A percentile compares a stretch with the other conserved stretches of the same genome.
phyloP scores from a whole-genome alignment of 2,329 filamentous ascomycete species.

The Fusarium sp. region DNA sequence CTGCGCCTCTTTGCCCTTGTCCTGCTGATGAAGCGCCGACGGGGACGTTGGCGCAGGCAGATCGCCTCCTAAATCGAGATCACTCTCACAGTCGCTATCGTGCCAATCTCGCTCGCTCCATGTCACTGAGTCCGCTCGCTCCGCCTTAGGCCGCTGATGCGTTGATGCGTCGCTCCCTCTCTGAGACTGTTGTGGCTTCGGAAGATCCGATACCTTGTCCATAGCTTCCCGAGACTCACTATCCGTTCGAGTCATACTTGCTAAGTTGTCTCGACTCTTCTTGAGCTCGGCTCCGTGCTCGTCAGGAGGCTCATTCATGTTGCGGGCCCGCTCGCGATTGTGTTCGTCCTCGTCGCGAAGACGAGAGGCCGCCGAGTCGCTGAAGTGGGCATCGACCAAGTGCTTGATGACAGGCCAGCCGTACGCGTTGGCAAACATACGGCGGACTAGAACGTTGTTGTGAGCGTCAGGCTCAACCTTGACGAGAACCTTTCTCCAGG shows the following conservation, averaged over 20 bases:
- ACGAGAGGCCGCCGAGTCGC: constrained; percentile 70
- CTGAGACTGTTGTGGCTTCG: constrained; percentile 39
- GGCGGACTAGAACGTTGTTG: constrained; percentile 96
- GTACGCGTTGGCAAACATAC: constrained; percentile 97
- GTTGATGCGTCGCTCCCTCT: constrained; percentile 36
- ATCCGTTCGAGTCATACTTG: constrained; percentile 34
- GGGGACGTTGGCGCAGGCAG: constrained; percentile 27
- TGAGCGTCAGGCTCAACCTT: constrained; percentile 96
- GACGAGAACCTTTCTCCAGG: constrained; percentile 97
- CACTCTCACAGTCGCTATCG: constrained; percentile 42
- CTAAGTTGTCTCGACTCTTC: constrained; percentile 36
- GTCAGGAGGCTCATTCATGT: constrained; percentile 64
- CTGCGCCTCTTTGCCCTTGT: constrained; percentile 39
- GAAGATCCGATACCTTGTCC: constrained; percentile 60
- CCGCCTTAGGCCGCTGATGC: constrained; percentile 29
- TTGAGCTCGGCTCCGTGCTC: constrained; percentile 74
- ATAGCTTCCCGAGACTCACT: constrained; percentile 51
- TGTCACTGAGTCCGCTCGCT: constrained; percentile 63
- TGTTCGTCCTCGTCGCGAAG: constrained; percentile 75
- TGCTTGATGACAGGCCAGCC: constrained; percentile 98
- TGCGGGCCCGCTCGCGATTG: constrained; percentile 75
- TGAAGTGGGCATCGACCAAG: constrained; percentile 93
- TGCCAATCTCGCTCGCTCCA: constrained; percentile 65
- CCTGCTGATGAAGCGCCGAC: constrained; percentile 23
- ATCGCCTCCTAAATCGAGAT: constrained; percentile 43